Base-by-base conservation (phyloP, 192 early-diverging fungal species). In the Backusella liffmaniae region DNA sequence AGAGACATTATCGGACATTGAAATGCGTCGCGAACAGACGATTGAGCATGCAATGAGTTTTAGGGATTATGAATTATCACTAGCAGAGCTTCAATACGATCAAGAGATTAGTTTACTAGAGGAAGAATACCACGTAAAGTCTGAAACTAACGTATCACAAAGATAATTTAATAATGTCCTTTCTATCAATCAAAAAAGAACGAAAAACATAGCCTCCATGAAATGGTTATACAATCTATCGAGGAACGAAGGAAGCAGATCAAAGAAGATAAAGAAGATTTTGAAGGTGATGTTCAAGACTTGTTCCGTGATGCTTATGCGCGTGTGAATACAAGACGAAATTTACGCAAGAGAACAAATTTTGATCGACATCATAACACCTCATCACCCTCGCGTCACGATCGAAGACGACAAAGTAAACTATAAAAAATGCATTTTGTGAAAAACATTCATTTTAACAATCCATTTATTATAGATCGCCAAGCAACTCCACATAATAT, bases 241-340 rank as follows among this genome's bases (percentile, higher is more conserved):
- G 80, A 77, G 42, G 80, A 81, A 5, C 65, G 67, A 34, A 73
- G 69, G 66, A 81, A 77, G 46, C 68, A 72, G 44, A 77, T 81
- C 10, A 76, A 77, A 29, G 79, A 80, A 41, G 79, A 80, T 46
- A 72, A 72, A 41, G 80, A 81, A 3, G 80, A 81, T 67, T n/a
- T 23, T 21, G 75, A 73, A 29, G 35, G 49, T 23, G 66, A 79
- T 6, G 51, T 62, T 29, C 32, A 74, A 26, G 67, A 66, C 6
- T 15, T 79, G 12, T 79, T 79, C 26, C 39, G 32, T 32, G 77
- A 79, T 35, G 77, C 73, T 4, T 79, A 73, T 69, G 65, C 72
- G 1, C 41, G 73, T 15, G 16, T 79, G 21, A 74, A 68, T n/a
- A 41, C 49, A 23, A 79, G 70, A 35, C 66, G 77, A 7, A 73